Base-by-base conservation (phyloP, 2,329 filamentous ascomycete genomes). In the Rhynchosporium secalis region DNA sequence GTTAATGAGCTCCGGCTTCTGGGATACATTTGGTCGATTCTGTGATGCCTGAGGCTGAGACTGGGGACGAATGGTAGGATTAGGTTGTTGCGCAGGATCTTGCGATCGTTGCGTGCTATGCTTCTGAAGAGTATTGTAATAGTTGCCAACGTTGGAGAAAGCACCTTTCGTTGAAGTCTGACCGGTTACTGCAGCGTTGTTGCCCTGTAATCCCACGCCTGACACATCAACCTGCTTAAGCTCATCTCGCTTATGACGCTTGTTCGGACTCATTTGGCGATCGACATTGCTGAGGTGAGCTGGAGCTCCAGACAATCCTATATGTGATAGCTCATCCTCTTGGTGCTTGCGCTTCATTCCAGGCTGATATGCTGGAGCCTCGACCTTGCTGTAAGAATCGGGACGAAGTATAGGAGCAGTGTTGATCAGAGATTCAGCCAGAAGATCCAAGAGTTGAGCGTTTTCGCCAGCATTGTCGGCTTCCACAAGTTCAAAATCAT, bases 171-270 rank as follows among this genome's bases (percentile, higher is more conserved):
- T 54, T 3, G 51, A 9, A 15, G 20, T 20, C 15, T 26, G 51
- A 28, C 10, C 13, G 12, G 33, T 15, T 13, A 9, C 36, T 29
- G 26, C 8, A 20, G 5, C 33, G 36, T 13, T 54, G 10, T 54
- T 38, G 7, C 6, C 4, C 7, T 40, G 33, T 54, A 9, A 6
- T 41, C 20, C 36, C 9, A 10, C 26, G 26, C 20, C 10, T 10
- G n/a, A 33, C 36, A 26, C 13, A 31, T 40, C 6, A 4, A 20
- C 38, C 5, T 33, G n/a, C 3, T n/a, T 31, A 54, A 10, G 20
- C 38, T 7, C 13, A 26, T 54, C 36, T 20, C 38, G 36, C 51
- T 54, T 54, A 15, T 54, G 51, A 10, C 51, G 51, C 20, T 54
- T 54, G 20, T 38, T 3, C 10, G 20, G 51, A 20, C 13, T 54